Evolutionary conservation across 2,329 filamentous ascomycete genomes (phyloP).

Genomic region (Aspergillus sp.): DNA sequence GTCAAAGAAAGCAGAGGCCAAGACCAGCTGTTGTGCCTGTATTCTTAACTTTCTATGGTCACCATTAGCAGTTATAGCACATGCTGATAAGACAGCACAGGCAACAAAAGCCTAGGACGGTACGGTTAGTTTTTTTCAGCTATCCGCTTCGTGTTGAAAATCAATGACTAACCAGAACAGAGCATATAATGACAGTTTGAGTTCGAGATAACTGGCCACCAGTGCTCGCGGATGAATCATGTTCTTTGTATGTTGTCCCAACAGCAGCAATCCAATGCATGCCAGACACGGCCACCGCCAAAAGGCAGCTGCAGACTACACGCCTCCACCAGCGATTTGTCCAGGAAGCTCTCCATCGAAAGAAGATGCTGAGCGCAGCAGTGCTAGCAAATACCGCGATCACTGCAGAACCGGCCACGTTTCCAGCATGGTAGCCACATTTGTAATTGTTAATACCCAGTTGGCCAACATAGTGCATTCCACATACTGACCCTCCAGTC

Average conservation of each 20-base stretch:
- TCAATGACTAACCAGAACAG: conserved; percentile 59
- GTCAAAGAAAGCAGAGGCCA: conserved; percentile 47
- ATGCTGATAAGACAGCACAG: conserved; percentile 59
- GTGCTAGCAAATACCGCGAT: conserved; percentile 74
- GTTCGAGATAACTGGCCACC: conserved; percentile 55
- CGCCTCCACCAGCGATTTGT: conserved; percentile 77
- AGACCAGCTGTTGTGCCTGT: conserved; percentile 61
- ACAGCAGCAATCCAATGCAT: conserved; percentile 84
- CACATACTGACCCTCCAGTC: conserved; percentile 73
- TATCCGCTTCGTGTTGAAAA: not conserved
- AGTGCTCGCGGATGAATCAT: conserved; percentile 43
- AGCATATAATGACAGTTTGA: conserved; percentile 71
- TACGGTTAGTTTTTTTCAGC: conserved; percentile 10
- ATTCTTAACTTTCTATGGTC: conserved; percentile 55
- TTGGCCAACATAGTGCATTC: conserved; percentile 89
- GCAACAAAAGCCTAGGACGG: conserved; percentile 57
- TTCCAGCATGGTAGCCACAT: conserved; percentile 59
- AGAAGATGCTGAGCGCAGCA: conserved; percentile 71
- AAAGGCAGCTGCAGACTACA: conserved; percentile 62
- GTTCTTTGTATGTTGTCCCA: conserved; percentile 67
- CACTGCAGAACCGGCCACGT: conserved; percentile 66
- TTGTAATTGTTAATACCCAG: conserved; percentile 75
- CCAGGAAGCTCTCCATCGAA: conserved; percentile 73
- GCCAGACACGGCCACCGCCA: conserved; percentile 74
- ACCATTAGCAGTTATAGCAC: conserved; percentile 55